A percentile compares a stretch with the other conserved stretches of the same genome.
Conservation (phyloP, 257 asterid species). For the Striga asiatica region DNA sequence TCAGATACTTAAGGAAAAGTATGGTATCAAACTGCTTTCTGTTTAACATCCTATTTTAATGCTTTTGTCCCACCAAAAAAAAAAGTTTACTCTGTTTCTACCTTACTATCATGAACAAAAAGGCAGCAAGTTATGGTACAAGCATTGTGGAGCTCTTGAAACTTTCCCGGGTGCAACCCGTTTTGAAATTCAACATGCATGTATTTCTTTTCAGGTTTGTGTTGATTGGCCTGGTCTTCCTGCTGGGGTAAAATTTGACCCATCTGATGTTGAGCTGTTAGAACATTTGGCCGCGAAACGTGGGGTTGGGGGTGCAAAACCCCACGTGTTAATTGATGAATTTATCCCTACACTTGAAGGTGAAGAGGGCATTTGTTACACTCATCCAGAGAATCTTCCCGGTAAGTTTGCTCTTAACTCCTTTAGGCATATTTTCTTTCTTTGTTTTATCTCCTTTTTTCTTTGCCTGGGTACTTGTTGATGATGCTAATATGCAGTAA, state of each 20-base stretch:
- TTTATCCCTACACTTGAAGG: slow-evolving; percentile 76
- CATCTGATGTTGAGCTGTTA: slow-evolving; percentile 72
- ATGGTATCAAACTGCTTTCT: not conserved
- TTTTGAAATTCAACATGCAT: too few species aligned
- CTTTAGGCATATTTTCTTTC: too few species aligned
- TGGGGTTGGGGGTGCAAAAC: slow-evolving; percentile 34
- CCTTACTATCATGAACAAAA: too few species aligned
- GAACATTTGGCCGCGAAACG: slow-evolving; percentile 79
- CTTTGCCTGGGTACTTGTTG: too few species aligned
- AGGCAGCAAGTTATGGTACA: too few species aligned
- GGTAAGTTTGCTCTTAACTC: slow-evolving; percentile 62
- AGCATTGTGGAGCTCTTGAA: too few species aligned
- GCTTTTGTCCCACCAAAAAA: too few species aligned
- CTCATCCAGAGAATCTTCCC: slow-evolving; percentile 97
- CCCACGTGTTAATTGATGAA: slow-evolving; percentile 58
- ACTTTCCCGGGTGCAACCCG: too few species aligned
- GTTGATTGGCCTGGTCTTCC: slow-evolving; percentile 83
- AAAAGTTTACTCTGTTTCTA: too few species aligned
- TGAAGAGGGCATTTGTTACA: slow-evolving; percentile 66
- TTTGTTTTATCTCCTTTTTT: too few species aligned
- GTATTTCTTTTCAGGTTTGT: slow-evolving; percentile 33
- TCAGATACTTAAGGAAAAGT: not conserved
- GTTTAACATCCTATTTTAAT: not conserved
- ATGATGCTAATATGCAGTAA: too few species aligned
- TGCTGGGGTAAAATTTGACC: slow-evolving; percentile 79